Base-by-base conservation (phyloP, 176 grass and related monocot species). In the Aegilops tauschii region DNA sequence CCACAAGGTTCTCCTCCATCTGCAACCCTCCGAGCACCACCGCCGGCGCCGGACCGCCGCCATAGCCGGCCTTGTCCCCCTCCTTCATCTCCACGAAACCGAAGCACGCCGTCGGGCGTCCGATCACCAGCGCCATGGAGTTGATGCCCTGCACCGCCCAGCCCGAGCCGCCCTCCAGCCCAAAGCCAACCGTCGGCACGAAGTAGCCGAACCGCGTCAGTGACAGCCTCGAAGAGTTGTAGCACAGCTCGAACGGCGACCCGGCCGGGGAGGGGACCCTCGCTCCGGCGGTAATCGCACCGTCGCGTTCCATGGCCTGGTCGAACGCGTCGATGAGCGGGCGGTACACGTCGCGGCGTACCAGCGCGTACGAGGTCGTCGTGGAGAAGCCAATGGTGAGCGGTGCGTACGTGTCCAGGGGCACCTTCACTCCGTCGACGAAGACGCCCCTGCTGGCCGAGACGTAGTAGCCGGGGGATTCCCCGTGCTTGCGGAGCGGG, bases 1-100 rank as follows among this genome's bases (percentile, higher is more conserved):
- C 78, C 65, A 92, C 40, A 25, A 95, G 80, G 82, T 90, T 92
- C 61, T 90, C 85, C 85, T 92, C 90, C 93, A 92, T 90, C 88
- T 95, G 93, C 64, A 88, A 90, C 25, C 90, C 90, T 58, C 93
- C 88, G 25, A 95, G 65, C 61, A 90, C 68, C 85, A 68, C 67
- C 36, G 90, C 81, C 9, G 76, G 85, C 58, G 84, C 50, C 9
- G n/a, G n/a, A 5, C 62, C 61, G 5, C 50, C 84, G n/a, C 34
- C 44, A 47, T 56, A 12, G 0, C 82, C 70, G 4, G 17, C 71
- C 29, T 72, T 71, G 21, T n/a, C 65, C 9, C 35, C 65, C 13
- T n/a, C 63, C 73, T 73, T 44, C 87, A 86, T 90, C 45, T 71
- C 42, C 0, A 75, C 6, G 86, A 95, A 78, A 8, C 54, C 88